Conservation (phyloP, 768 basidiomycete genomes). For the Chalciporus sphaerocephalus region DNA sequence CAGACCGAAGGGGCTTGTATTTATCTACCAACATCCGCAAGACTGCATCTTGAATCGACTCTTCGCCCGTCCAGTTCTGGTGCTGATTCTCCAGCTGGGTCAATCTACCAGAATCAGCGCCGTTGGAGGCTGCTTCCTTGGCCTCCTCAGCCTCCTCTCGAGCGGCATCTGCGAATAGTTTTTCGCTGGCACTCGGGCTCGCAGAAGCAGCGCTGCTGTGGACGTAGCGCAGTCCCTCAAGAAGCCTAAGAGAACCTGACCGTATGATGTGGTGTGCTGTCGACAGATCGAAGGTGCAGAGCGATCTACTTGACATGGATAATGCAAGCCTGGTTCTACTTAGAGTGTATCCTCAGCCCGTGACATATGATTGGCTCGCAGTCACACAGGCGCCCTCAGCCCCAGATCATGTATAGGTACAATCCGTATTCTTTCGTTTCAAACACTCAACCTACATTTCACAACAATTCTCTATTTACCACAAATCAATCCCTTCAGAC, state of each 20-base stretch:
- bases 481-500: constrained; percentile 37
- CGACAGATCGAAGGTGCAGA: not conserved
- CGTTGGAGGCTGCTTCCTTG: constrained; percentile 3
- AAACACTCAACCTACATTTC: not conserved
- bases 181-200: constrained; percentile 43
- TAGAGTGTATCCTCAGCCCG: too few relatives aligned
- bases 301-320: not conserved
- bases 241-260: not conserved
- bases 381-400: too few relatives aligned
- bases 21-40: constrained; percentile 85
- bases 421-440: not conserved
- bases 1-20: constrained; percentile 74
- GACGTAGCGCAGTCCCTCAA: not conserved
- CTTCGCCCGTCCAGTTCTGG: constrained; percentile 77
- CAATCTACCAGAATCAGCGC: constrained; percentile 17
- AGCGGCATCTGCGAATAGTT: constrained; percentile 64
- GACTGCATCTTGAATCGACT: constrained; percentile 62
- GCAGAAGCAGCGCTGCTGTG: constrained; percentile 1
- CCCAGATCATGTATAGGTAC: too few relatives aligned
- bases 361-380: too few relatives aligned
- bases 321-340: not conserved
- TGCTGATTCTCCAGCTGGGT: constrained; percentile 42
- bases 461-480: not conserved
- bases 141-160: constrained; percentile 45
- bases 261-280: not conserved